A percentile compares a stretch with the other conserved stretches of the same genome.
These are phyloP conservation scores for Serendipita sp. DNA, from an alignment of 768 basidiomycete genomes.

Conservation along the genomic window DNA sequence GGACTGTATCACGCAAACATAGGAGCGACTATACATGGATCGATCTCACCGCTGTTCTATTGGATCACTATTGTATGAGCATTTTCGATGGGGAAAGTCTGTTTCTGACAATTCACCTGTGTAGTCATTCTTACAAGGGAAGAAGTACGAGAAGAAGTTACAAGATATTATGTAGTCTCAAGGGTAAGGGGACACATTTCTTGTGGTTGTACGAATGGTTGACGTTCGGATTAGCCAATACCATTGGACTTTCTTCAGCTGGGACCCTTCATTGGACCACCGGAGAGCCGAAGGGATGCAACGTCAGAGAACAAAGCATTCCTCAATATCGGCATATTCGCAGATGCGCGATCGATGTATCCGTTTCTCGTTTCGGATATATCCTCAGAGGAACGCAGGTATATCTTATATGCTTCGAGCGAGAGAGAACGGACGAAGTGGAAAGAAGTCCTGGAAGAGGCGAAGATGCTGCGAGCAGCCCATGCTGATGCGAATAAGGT, in stretches of 20 bases:
- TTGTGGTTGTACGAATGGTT: conserved; percentile 3
- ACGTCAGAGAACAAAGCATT: conserved; percentile 36
- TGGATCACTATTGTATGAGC: conserved; percentile 63
- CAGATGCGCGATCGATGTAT: conserved; percentile 27
- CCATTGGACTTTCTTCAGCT: conserved; percentile 64
- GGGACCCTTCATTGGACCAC: conserved; percentile 39
- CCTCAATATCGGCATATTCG: conserved; percentile 34
- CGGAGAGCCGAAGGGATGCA: conserved; percentile 49
- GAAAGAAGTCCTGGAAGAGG: conserved; percentile 41
- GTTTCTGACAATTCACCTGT: conserved; percentile 28
- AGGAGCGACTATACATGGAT: conserved; percentile 57
- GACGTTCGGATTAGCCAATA: conserved; percentile 38
- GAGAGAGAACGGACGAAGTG: conserved; percentile 46
- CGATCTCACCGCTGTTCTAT: conserved; percentile 44
- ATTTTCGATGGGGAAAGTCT: background rate
- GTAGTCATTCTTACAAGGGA: conserved; percentile 38
- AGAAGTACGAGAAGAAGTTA: conserved; percentile 28
- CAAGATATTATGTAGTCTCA: conserved; percentile 36
- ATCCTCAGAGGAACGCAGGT: conserved; percentile 36
- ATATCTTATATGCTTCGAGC: conserved; percentile 51
- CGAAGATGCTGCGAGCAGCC: conserved; percentile 44
- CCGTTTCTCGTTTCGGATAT: conserved; percentile 70
- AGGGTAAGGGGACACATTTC: conserved; percentile 30
- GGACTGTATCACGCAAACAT: conserved; percentile 41
- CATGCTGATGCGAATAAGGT: conserved; percentile 63